Base-by-base conservation (phyloP, 2,329 filamentous ascomycete genomes). In the Chaetothyriales sp. region DNA sequence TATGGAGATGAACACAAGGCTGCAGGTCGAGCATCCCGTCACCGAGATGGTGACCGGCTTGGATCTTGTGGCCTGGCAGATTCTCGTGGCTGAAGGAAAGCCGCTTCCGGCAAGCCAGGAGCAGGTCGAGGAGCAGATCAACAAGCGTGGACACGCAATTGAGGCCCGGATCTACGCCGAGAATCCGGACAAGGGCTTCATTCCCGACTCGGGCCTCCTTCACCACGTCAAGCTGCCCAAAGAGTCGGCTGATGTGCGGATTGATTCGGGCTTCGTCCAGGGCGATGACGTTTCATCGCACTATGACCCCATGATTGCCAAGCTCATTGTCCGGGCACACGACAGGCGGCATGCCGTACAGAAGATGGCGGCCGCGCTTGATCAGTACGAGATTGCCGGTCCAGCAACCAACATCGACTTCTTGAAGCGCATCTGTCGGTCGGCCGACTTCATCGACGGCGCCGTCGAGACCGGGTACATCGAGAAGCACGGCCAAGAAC, bases 301-400 rank as follows among this genome's bases (percentile, higher is more conserved):
- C 51, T 98, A 98, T 67, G 92, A 98, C 61, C 92, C 92, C 25
- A 98, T 98, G 92, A 95, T 98, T 60, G 87, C 92, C 45, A 98
- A 98, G 70, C 78, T 98, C 49, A 98, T 98, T 61, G 88, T 97
- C 5, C 80, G 86, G 53, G 92, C 86, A 0, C 77, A 80, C 15
- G 84, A 84, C 52, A 78, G 92, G 54, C 78, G 85, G 64, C 83
- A 85, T 22, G 87, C 89, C 2, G 83, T 98, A 48, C 82, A 86
- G 53, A 94, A 87, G 67, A 75, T 98, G 54, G 80, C 82, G 40
- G 74, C 82, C 3, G 89, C 92, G 0, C 73, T 98, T 9, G 83
- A 87, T 58, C 78, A 87, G 47, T 98, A 97, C 64, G 88, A 98
- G 68, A 82, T 98, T 9, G 92, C 90, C 2, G 92, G 92, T 0